Evolutionary conservation across 495 filamentous ascomycete species (phyloP).

Genomic region (Aspergillus leporis): DNA sequence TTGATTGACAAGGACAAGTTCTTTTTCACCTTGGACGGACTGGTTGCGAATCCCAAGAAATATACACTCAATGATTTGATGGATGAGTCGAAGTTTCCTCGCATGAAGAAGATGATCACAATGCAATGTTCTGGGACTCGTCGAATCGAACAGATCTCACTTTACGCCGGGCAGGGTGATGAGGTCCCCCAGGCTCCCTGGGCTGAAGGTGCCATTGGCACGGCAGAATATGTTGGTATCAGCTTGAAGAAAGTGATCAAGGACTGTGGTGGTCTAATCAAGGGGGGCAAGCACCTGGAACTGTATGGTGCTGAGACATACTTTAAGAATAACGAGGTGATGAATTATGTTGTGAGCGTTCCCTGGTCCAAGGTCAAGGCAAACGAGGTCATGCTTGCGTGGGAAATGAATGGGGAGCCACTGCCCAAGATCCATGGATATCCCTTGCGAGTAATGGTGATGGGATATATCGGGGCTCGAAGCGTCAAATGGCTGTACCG

Average conservation of each 20-base stretch:
- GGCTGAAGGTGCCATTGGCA: conserved; percentile 68
- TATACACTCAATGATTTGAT: conserved; percentile 57
- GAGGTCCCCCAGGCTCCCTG: conserved; percentile 69
- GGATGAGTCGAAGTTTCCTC: conserved; percentile 57
- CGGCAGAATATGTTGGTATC: conserved; percentile 61
- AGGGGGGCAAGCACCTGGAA: conserved; percentile 60
- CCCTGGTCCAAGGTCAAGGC: conserved; percentile 65
- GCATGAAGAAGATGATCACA: conserved; percentile 53
- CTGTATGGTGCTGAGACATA: conserved; percentile 68
- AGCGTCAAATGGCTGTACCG: conserved; percentile 47
- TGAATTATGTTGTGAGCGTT: conserved; percentile 64
- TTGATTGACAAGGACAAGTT: conserved; percentile 56
- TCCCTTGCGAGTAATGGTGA: conserved; percentile 60
- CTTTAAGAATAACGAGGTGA: conserved; percentile 61
- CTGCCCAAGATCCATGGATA: conserved; percentile 66
- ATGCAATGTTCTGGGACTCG: conserved; percentile 71
- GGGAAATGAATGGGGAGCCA: conserved; percentile 69
- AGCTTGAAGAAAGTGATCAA: conserved; percentile 68
- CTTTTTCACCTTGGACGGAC: conserved; percentile 53
- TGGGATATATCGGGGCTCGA: conserved; percentile 58
- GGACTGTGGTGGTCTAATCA: conserved; percentile 58
- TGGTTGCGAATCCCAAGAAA: conserved; percentile 55
- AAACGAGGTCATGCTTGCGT: conserved; percentile 67
- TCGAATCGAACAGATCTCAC: conserved; percentile 63
- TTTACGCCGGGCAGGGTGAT: conserved; percentile 66